These are phyloP conservation scores for Multifurca ochricompacta DNA, from an alignment of 768 basidiomycete genomes.

Conservation along the genomic window DNA sequence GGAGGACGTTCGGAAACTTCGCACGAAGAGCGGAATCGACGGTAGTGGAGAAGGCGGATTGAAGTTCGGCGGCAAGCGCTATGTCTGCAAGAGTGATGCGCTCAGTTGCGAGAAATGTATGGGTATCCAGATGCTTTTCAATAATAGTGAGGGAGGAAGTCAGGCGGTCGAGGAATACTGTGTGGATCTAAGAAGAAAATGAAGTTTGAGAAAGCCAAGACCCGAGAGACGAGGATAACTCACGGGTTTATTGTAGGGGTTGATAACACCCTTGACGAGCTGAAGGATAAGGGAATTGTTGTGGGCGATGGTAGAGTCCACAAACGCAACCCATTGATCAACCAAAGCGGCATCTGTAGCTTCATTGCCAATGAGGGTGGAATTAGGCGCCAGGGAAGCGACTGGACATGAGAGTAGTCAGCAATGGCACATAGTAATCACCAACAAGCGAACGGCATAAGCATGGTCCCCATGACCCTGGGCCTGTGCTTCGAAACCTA, in stretches of 20 bases:
- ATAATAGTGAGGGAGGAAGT: slow-evolving; percentile 54
- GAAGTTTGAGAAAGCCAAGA: not conserved
- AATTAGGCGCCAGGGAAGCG: slow-evolving; percentile 66
- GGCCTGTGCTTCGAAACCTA: not conserved
- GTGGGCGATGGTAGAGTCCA: slow-evolving; percentile 53
- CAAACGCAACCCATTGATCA: slow-evolving; percentile 79
- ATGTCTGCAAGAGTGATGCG: slow-evolving; percentile 94
- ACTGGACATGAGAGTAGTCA: slow-evolving; percentile 40
- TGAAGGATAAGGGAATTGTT: slow-evolving; percentile 32
- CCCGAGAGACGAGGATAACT: slow-evolving; percentile 24
- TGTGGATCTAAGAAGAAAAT: slow-evolving; percentile 47
- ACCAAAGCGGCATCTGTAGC: slow-evolving; percentile 64
- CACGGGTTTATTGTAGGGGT: slow-evolving; percentile 79
- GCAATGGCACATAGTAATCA: slow-evolving; percentile 9
- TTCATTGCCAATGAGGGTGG: slow-evolving; percentile 63
- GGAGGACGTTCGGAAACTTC: slow-evolving; percentile 68
- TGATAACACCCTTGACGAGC: slow-evolving; percentile 40
- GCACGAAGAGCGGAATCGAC: slow-evolving; percentile 61
- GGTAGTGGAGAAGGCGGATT: slow-evolving; percentile 43
- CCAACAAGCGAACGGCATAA: not conserved
- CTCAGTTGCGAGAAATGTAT: slow-evolving; percentile 89
- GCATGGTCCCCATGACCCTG: not conserved
- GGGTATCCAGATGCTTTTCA: slow-evolving; percentile 62
- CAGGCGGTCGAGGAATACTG: slow-evolving; percentile 43
- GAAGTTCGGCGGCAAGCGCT: slow-evolving; percentile 51